phyloP scores from a whole-genome alignment of 73 alveolate species.

The Tetrahymena malaccensis region DNA sequence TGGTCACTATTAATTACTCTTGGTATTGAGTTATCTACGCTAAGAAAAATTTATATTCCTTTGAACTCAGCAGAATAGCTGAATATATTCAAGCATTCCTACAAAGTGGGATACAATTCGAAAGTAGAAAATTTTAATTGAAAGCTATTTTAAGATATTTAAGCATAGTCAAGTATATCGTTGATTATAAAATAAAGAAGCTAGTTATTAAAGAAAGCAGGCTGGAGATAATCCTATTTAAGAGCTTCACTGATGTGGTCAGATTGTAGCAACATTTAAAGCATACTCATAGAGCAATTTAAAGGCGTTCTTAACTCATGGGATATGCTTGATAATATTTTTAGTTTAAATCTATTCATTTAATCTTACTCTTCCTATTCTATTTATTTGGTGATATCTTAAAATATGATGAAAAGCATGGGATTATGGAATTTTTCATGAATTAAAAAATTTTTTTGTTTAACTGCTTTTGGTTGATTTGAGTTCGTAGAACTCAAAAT shows the following conservation, averaged over 20 bases:
- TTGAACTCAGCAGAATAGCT: not conserved
- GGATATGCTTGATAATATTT: conserved; percentile 5
- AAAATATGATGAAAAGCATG: not conserved
- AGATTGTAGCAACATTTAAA: not conserved
- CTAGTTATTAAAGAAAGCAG: conserved; percentile 14
- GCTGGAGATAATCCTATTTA: not conserved
- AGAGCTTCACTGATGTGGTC: not conserved
- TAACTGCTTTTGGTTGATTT: not conserved
- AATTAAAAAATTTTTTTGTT: not conserved
- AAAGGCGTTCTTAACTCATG: conserved; percentile 44
- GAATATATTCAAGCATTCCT: not conserved
- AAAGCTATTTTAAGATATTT: not conserved
- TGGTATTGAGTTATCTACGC: not conserved
- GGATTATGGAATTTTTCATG: not conserved
- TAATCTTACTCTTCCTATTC: not conserved
- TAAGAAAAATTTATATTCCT: not conserved
- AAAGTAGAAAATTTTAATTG: not conserved
- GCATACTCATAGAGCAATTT: conserved; percentile 17
- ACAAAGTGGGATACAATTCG: not conserved
- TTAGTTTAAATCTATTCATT: not conserved
- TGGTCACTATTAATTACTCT: not conserved
- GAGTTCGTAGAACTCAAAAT: not conserved
- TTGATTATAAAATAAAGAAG: conserved; percentile 10
- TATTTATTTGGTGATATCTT: not conserved
- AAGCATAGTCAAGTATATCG: conserved; percentile 35